Evolutionary conservation across 768 basidiomycete genomes (phyloP).

Genomic region (Candolleomyces eurysporus): DNA sequence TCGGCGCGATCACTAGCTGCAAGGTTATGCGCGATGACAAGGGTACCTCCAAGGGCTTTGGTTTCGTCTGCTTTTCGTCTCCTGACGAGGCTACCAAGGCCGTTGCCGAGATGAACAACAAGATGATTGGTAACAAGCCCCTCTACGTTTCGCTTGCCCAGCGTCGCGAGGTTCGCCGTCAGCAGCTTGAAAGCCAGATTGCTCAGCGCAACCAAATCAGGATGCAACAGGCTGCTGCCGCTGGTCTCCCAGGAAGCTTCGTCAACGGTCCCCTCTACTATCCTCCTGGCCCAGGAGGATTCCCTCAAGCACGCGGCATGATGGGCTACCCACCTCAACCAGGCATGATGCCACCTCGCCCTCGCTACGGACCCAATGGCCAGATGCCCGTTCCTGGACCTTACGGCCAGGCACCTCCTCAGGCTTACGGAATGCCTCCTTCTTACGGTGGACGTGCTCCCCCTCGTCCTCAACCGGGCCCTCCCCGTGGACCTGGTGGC

Average conservation of each 20-base stretch:
- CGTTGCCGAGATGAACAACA: slow-evolving; percentile 99
- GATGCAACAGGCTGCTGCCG: slow-evolving; percentile 92
- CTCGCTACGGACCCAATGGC: slow-evolving; percentile 75
- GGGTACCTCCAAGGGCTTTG: slow-evolving; percentile 90
- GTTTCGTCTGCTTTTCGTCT: slow-evolving; percentile 98
- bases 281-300: slow-evolving; percentile 66
- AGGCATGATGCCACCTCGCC: slow-evolving; percentile 85
- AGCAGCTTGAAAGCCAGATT: slow-evolving; percentile 98
- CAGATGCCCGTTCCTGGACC: slow-evolving; percentile 67
- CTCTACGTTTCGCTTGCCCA: slow-evolving; percentile 98
- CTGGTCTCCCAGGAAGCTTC: slow-evolving; percentile 79
- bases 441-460: slow-evolving; percentile 56
- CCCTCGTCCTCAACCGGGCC: slow-evolving; percentile 57
- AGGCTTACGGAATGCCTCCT: slow-evolving; percentile 67
- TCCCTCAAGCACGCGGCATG: slow-evolving; percentile 78
- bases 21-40: slow-evolving; percentile 99
- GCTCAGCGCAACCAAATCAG: slow-evolving; percentile 97
- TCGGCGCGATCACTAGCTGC: slow-evolving; percentile 96
- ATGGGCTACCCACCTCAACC: slow-evolving; percentile 78
- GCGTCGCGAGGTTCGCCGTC: slow-evolving; percentile 95
- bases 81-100: slow-evolving; percentile 99
- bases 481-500: slow-evolving; percentile 58
- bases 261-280: slow-evolving; percentile 88
- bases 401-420: slow-evolving; percentile 72
- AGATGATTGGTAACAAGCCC: slow-evolving; percentile 98